Evolutionary conservation across 108 stramenopile genomes (phyloP), one percentile per base, ranked within the genome.

Genomic region (Pseudonitzschia multistriata): DNA sequence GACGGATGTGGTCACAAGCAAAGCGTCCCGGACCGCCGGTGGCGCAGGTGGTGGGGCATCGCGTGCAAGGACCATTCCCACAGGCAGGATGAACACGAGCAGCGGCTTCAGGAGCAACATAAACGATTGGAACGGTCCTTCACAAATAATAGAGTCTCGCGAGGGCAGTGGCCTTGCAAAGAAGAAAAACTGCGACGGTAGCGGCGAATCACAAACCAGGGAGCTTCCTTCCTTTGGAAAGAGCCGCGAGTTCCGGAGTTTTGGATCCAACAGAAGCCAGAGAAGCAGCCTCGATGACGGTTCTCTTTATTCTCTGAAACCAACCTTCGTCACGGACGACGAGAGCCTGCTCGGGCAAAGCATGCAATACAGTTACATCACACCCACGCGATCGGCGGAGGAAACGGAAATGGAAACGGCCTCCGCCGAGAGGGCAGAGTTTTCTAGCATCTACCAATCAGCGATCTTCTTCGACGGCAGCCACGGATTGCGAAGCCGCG

Each of bases 171-270:
- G n/a, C n/a, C n/a, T n/a, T n/a, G 5, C 37, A 37, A 7, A 5
- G 37, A 37, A 8, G 6, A 37, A 8, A 5, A 8, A 8, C 37
- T 5, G 37, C 37, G 37, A 8, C 37, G 37, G 37, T 17, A 17
- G 17, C 42, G 8, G 42, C 2, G 42, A 45, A 13, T 7, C 52
- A 7, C n/a, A 25, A 3, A 27, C 27, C 0, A 21, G 54, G 14
- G 57, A 59, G 3, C 22, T 59, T 14, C 57, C 57, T 4, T 59
- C 57, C 17, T 59, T 59, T n/a, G 57, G 57, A 31, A 59, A 59
- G 34, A 59, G 57, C n/a, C 57, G 57, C 13, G 57, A 59, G 17
- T 59, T 59, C 33, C 57, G 57, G 31, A 59, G 57, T 59, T 59
- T 59, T n/a, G 57, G 50, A 25, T 52, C 50, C 8, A 52, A 25